phyloP scores from a whole-genome alignment of 768 basidiomycete species.

The Leccinum arenicola region DNA sequence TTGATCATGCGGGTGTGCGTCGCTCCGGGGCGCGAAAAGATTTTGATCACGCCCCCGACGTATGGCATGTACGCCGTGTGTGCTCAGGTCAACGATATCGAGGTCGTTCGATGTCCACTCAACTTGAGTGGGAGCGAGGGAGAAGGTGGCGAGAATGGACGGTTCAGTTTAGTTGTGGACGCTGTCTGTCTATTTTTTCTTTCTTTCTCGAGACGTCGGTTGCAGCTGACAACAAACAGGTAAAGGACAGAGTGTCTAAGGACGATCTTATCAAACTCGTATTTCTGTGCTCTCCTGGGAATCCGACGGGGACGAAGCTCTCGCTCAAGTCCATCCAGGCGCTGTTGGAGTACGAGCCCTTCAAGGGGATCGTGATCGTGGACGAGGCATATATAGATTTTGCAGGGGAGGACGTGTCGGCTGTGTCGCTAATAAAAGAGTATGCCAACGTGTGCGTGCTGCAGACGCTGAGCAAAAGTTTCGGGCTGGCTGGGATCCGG shows the following conservation, averaged over 20 bases:
- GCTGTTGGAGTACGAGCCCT: constrained; percentile 74
- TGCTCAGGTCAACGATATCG: constrained; percentile 93
- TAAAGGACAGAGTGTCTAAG: constrained; percentile 64
- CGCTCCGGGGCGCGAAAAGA: constrained; percentile 72
- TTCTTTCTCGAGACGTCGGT: background rate
- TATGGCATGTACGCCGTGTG: constrained; percentile 98
- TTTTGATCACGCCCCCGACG: constrained; percentile 89
- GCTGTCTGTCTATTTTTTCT: constrained; percentile 48
- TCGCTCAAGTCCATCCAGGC: constrained; percentile 64
- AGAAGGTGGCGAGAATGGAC: constrained; percentile 68
- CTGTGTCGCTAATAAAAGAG: constrained; percentile 67
- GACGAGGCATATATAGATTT: constrained; percentile 99
- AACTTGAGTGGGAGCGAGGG: constrained; percentile 56
- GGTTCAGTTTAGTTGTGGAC: constrained; percentile 73
- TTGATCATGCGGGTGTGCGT: constrained; percentile 90
- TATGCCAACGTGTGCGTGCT: constrained; percentile 92
- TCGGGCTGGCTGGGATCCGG: constrained; percentile 95
- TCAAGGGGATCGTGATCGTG: constrained; percentile 89
- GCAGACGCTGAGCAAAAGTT: constrained; percentile 96
- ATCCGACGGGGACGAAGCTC: constrained; percentile 89
- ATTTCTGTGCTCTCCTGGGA: constrained; percentile 96
- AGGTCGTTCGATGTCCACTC: constrained; percentile 72
- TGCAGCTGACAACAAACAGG: constrained; percentile 37
- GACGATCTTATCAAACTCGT: constrained; percentile 85
- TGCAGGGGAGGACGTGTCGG: constrained; percentile 56